Evolutionary conservation across 306 rosid species (phyloP).

Genomic region (Boehmeria nivea): DNA sequence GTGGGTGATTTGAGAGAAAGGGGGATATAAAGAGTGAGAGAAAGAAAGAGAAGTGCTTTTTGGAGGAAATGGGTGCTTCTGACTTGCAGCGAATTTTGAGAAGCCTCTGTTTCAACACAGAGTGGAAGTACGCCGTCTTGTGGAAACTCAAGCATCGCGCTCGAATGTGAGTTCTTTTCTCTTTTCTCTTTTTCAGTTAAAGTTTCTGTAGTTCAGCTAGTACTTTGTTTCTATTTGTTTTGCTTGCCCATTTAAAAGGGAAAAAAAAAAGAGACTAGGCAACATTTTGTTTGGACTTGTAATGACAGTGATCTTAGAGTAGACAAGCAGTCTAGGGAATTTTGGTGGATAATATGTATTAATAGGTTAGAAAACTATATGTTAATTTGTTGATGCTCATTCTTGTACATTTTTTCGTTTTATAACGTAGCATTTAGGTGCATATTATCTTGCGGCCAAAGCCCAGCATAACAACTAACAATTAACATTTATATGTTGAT

Average conservation of each 20-base stretch:
- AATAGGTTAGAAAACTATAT: too few species aligned
- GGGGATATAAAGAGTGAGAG: background rate
- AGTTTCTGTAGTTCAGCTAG: background rate
- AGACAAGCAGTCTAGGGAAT: too few species aligned
- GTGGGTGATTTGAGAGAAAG: conserved; percentile 17
- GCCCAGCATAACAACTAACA: too few species aligned
- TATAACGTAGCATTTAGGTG: too few species aligned
- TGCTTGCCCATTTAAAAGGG: too few species aligned
- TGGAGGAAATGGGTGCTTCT: conserved; percentile 44
- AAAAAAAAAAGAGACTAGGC: background rate
- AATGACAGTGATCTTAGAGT: too few species aligned
- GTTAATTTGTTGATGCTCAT: too few species aligned
- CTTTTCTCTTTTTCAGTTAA: background rate
- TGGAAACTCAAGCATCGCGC: conserved; percentile 89
- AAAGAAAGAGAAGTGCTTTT: conserved; percentile 22
- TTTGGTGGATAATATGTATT: too few species aligned
- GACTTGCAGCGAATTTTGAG: conserved; percentile 61
- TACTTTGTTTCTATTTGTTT: background rate
- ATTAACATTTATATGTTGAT: background rate
- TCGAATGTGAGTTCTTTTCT: conserved; percentile 51
- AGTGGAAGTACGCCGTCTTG: conserved; percentile 92
- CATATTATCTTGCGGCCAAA: too few species aligned
- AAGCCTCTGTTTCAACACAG: conserved; percentile 73
- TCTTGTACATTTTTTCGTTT: background rate
- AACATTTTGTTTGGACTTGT: background rate